Evolutionary conservation across 306 rosid genomes (phyloP).

Genomic region (Begonia masoniana): DNA sequence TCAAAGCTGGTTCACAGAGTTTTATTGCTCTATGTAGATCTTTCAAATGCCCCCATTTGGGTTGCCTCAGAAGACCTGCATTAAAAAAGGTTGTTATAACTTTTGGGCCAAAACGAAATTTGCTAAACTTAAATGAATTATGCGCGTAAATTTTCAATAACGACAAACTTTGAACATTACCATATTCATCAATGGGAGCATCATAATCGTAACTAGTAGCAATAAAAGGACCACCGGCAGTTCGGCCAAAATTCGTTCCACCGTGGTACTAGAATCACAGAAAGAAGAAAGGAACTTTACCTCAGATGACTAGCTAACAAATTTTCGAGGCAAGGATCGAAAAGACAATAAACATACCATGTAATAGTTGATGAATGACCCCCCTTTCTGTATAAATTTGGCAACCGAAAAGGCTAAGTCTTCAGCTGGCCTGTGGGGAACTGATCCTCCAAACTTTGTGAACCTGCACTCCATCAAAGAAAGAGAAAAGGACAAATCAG

Average conservation of each 20-base stretch:
- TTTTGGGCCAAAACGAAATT: too few relatives aligned
- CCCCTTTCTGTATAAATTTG: conserved; percentile 78
- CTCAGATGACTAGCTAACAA: too few relatives aligned
- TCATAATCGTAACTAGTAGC: conserved; percentile 96
- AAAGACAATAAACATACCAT: conserved; percentile 42
- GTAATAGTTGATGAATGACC: conserved; percentile 85
- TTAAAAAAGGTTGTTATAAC: not conserved
- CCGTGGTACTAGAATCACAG: conserved; percentile 69
- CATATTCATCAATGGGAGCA: conserved; percentile 96
- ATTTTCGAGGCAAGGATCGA: not conserved
- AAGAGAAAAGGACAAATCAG: conserved; percentile 2
- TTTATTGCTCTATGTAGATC: conserved; percentile 85
- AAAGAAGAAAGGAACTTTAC: not conserved
- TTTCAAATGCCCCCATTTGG: conserved; percentile 91
- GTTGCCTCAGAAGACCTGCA: conserved; percentile 71
- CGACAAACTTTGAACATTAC: conserved; percentile 27
- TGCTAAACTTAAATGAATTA: too few relatives aligned
- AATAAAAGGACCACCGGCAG: conserved; percentile 96
- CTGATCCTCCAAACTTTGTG: conserved; percentile 80
- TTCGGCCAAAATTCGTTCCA: conserved; percentile 97
- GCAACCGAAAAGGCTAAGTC: conserved; percentile 90
- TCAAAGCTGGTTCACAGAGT: conserved; percentile 64
- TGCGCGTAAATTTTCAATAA: too few relatives aligned
- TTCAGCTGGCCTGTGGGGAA: conserved; percentile 80
- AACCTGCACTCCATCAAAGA: conserved; percentile 42